A percentile compares a stretch with the other conserved stretches of the same genome.
Evolutionary conservation across 2,329 filamentous ascomycete species (phyloP).

Genomic region (Colletotrichum trifolii): DNA sequence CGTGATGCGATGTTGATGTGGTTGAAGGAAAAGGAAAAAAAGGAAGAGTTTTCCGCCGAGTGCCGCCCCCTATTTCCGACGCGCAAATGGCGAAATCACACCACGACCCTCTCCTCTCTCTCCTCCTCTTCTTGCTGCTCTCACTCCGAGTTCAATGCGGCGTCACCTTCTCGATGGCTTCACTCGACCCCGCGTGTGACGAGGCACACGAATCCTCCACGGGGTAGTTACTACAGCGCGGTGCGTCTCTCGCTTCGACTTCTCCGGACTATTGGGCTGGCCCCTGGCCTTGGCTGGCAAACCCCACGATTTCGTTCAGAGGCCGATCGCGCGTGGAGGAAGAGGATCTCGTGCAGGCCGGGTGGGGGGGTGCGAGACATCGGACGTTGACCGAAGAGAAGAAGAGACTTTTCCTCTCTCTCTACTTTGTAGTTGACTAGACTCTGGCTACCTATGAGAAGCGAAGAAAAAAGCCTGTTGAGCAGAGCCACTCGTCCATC

Average conservation of each 20-base stretch:
- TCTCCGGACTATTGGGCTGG: slow-evolving; percentile 23
- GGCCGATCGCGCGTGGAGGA: slow-evolving; percentile 26
- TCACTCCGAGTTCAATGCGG: not conserved
- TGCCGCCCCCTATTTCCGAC: slow-evolving; percentile 19
- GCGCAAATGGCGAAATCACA: slow-evolving; percentile 15
- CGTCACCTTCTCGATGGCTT: slow-evolving; percentile 6
- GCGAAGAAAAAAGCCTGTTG: not conserved
- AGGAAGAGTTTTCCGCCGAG: not conserved
- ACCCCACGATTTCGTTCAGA: slow-evolving; percentile 34
- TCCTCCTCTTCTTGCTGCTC: not conserved
- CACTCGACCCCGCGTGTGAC: not conserved
- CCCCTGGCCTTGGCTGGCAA: slow-evolving; percentile 9
- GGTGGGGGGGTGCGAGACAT: slow-evolving; percentile 21
- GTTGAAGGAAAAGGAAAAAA: not conserved
- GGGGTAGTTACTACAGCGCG: slow-evolving; percentile 15
- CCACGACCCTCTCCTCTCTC: slow-evolving; percentile 1
- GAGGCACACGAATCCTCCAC: slow-evolving; percentile 3
- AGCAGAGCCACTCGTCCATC: not conserved
- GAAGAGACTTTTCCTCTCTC: too few relatives aligned
- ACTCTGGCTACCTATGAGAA: too few relatives aligned
- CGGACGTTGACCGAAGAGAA: slow-evolving; percentile 34
- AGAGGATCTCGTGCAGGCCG: slow-evolving; percentile 24
- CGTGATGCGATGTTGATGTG: not conserved
- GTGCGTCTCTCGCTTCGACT: slow-evolving; percentile 11
- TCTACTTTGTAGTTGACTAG: too few relatives aligned